Base-by-base conservation (phyloP, 176 grass and related monocot species). In the Ensete glaucum region DNA sequence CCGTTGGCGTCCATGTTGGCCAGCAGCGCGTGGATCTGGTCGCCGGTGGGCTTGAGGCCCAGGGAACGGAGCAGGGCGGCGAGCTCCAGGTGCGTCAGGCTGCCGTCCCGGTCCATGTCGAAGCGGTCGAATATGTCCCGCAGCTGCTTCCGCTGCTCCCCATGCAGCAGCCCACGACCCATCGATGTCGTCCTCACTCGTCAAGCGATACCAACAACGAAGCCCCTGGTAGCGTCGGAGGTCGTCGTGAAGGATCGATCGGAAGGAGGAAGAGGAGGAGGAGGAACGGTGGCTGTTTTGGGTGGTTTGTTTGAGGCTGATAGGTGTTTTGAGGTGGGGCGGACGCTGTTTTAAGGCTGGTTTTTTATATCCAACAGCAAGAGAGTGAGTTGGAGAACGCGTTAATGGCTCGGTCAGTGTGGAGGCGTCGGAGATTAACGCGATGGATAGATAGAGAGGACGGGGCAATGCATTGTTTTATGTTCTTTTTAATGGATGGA, bases 41-140 rank as follows among this genome's bases (percentile, higher is more conserved):
- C 68, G 68, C 17, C 68, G 68, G 1, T 20, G 68, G 68, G 68
- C 68, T 51, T 71, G 17, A 71, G 68, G 14, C 67, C 67, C 13
- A 69, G 67, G 27, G 68, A 71, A 1, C 34, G 68, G 48, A 71
- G 68, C 11, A 71, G 29, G 8, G 68, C 68, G 48, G 68, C 34
- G 68, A 71, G 68, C 68, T 71, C 68, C 15, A 71, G 68, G 49
- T 71, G 68, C 48, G 34, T 71, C 48, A 71, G 68, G 68, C 68
- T 71, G 68, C 34, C 68, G 49, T 71, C 68, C 48, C 67, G 29
- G 67, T 69, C 67, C 67, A 69, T 69, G 67, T 51, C 34, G 29
- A 71, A 71, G 17, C 34, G 68, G 34, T 51, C 16, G 34, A 71
- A 71, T 3, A 71, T 71, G 68, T 52, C 34, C 17, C 68, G 34